Percentiles rank a stretch among this genome's conserved stretches.
phyloP scores from a whole-genome alignment of 2,329 filamentous ascomycete species.

The Camillea tinctor region DNA sequence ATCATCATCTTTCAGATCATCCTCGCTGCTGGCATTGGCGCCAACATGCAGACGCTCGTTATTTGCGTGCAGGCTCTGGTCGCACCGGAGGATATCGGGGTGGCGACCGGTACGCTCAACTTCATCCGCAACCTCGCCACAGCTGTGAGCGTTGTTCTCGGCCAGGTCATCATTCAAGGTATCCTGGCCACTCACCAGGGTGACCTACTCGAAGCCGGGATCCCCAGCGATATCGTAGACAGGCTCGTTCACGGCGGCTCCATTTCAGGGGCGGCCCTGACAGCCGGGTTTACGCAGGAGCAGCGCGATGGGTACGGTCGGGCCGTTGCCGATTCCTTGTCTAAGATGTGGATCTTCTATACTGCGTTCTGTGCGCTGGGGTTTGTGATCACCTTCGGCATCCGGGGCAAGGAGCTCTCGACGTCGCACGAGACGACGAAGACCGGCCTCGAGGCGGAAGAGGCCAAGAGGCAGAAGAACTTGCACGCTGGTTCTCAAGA shows the following conservation, averaged over 20 bases:
- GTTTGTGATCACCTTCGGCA: neutral
- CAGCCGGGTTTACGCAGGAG: neutral
- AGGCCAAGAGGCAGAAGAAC: conserved; percentile 2
- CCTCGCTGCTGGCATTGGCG: conserved; percentile 48
- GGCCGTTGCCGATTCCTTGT: neutral
- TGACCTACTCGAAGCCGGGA: neutral
- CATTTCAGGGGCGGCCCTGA: neutral
- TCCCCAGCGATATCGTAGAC: neutral
- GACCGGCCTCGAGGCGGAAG: conserved; percentile 4
- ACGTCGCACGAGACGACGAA: conserved; percentile 2
- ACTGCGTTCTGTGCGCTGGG: neutral
- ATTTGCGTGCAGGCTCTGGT: conserved; percentile 53
- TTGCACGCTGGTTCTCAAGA: no score
- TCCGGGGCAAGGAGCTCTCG: conserved; percentile 2
- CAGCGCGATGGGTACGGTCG: neutral
- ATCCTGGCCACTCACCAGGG: conserved; percentile 1
- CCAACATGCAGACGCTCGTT: conserved; percentile 53
- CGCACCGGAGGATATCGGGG: conserved; percentile 49
- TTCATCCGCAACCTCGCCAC: conserved; percentile 56
- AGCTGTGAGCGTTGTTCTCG: conserved; percentile 54
- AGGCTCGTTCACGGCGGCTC: no score
- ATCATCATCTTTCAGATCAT: conserved; percentile 41
- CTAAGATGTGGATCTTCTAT: conserved; percentile 5
- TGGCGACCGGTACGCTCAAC: conserved; percentile 52
- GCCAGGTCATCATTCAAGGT: conserved; percentile 62